A percentile compares a stretch with the other conserved stretches of the same genome.
Evolutionary conservation across 805 yeast species (phyloP).

Genomic region (Metschnikowia cubensis): DNA sequence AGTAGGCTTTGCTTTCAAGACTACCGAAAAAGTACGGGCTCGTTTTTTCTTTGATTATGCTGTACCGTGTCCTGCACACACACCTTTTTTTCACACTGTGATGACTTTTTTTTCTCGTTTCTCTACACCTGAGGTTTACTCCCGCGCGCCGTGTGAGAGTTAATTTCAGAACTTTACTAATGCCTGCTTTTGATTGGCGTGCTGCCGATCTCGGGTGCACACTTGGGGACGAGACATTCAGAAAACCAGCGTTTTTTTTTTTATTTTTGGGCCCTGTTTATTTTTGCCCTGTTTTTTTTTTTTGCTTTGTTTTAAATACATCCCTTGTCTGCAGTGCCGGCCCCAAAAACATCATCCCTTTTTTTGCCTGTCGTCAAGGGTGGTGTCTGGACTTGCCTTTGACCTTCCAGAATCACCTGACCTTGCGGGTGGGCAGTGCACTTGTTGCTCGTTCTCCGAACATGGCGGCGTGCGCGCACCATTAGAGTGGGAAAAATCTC

Average conservation of each 20-base stretch:
- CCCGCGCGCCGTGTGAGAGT: constrained; percentile 15
- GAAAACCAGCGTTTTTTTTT: not conserved
- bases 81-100: constrained; percentile 5
- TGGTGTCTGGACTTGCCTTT: not conserved
- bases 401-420: not conserved
- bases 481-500: not conserved
- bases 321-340: not conserved
- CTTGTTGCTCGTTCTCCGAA: not conserved
- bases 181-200: constrained; percentile 21
- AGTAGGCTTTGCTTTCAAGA: not conserved
- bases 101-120: constrained; percentile 8
- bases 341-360: too few relatives aligned
- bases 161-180: constrained; percentile 23
- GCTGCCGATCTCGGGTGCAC: not conserved
- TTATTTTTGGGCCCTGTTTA: too few relatives aligned
- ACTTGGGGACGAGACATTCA: not conserved
- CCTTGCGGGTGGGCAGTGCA: not conserved
- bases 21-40: not conserved
- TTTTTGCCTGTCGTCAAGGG: not conserved
- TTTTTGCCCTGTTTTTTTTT: too few relatives aligned
- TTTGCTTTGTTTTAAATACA: too few relatives aligned
- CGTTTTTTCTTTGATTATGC: constrained; percentile 5
- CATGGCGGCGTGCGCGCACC: not conserved
- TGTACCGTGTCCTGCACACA: not conserved
- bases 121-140: constrained; percentile 19